Evolutionary conservation across 208 protist species (phyloP), one percentile per base, ranked within the genome.

Genomic region (Leishmania lainsoni): DNA sequence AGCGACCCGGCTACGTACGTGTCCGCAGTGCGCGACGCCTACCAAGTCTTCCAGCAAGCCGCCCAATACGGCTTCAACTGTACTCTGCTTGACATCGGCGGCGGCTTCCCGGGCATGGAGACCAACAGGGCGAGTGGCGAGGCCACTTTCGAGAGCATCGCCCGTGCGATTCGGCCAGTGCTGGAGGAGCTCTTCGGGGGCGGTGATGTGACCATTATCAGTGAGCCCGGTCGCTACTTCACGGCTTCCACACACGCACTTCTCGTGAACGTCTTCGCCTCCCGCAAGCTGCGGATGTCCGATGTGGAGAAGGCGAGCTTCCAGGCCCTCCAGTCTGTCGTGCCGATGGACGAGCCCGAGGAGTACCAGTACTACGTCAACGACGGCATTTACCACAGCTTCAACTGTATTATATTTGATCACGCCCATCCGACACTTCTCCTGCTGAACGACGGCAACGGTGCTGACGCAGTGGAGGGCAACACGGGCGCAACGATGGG

Each of bases 341-440:
- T 83, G 74, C 45, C 74, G 72, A 79, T 83, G 69, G 76, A 86
- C 29, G 78, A 81, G 54, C 80, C 52, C 68, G 54, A 86, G 66
- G 88, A 94, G 80, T 84, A 89, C 45, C 88, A 95, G 83, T 97
- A 96, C 86, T 97, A 96, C 84, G 77, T 97, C 32, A 95, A 93
- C 72, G 94, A 98, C 71, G 94, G 94, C 42, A 83, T 97, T 73
- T 98, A 98, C 83, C 75, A 90, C 80, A 93, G 87, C 79, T 97
- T 97, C 79, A 98, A 98, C 88, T 96, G 89, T 83, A 88, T 98
- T 42, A 52, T 97, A 29, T 98, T 91, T 39, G 94, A 98, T 71
- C 92, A 96, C 79, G 88, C 90, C 17, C 78, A 87, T 81, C 90
- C 91, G 9, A 81, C 49, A 29, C 85, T 93, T 61, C 79, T 87